Evolutionary conservation across 306 rosid species (phyloP), one percentile per base, ranked within the genome.

Genomic region (Hippophae rhamnoides): DNA sequence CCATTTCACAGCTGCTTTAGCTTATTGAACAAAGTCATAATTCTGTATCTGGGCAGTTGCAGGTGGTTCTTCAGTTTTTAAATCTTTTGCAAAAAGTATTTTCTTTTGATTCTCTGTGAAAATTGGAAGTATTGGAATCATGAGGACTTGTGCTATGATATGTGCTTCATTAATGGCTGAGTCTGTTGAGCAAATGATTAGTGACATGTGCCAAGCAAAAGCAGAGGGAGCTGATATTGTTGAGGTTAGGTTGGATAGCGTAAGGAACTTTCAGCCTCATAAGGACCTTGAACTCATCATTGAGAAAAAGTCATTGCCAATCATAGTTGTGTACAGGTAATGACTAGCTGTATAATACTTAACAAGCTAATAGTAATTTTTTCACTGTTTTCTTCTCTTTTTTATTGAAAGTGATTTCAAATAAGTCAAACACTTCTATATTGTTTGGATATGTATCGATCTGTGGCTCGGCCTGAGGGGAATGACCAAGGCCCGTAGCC

Each of bases 141-240:
- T 23, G 11, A 40, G 55, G 5, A 46, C 27, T 23, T 51, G 73
- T n/a, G 12, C 71, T 8, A 43, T 63, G 69, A 48, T 78, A 26
- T 78, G 80, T 64, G 72, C 55, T 59, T 72, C 69, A 23, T 31
- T 78, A 46, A 74, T 51, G 71, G 64, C 66, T 49, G 63, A 60
- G 61, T 47, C 69, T 42, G 68, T 68, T 52, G 80, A 71, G 58
- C 57, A 71, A 66, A 42, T 74, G 58, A 54, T 71, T 56, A 74
- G 50, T 53, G 67, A 43, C 25, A 78, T 78, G 83, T 46, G 58
- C 43, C 44, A 51, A 56, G 83, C 83, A 11, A 74, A 78, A 68
- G 72, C 63, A 51, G 67, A 78, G 60, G 77, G 80, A 6, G 83
- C 83, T 11, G 80, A 74, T 43, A 7, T 74, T 9, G 83, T 67